Conservation (phyloP, 768 basidiomycete genomes). For the Suillus spraguei region DNA sequence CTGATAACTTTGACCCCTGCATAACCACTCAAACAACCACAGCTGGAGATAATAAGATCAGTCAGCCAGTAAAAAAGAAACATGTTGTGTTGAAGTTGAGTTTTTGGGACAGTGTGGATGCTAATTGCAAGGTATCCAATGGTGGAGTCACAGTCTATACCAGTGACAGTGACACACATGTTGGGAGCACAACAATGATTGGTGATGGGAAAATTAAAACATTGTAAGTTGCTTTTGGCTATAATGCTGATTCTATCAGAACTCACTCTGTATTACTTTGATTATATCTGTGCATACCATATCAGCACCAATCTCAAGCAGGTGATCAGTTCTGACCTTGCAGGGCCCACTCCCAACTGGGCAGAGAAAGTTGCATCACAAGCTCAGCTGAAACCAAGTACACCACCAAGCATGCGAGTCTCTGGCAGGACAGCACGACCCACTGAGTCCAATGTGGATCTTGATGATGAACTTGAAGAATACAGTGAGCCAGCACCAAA, state of each 20-base stretch:
- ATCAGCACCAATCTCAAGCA: neutral
- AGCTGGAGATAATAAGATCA: neutral
- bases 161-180: neutral
- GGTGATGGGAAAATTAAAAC: neutral
- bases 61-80: neutral
- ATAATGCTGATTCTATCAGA: neutral
- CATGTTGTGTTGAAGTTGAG: neutral
- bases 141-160: neutral
- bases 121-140: neutral
- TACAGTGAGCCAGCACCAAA: neutral
- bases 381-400: neutral
- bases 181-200: neutral
- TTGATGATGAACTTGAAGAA: neutral
- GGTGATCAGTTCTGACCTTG: neutral
- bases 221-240: neutral
- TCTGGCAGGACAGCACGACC: neutral
- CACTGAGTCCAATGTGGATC: neutral
- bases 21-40: too few species aligned
- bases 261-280: conserved; percentile 1
- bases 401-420: neutral
- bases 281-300: neutral
- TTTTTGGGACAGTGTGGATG: neutral
- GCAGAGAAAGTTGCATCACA: neutral
- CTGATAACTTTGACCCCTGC: too few species aligned
- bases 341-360: neutral